Base-by-base conservation (phyloP, 2,329 filamentous ascomycete species). In the Orbilia brochopaga region DNA sequence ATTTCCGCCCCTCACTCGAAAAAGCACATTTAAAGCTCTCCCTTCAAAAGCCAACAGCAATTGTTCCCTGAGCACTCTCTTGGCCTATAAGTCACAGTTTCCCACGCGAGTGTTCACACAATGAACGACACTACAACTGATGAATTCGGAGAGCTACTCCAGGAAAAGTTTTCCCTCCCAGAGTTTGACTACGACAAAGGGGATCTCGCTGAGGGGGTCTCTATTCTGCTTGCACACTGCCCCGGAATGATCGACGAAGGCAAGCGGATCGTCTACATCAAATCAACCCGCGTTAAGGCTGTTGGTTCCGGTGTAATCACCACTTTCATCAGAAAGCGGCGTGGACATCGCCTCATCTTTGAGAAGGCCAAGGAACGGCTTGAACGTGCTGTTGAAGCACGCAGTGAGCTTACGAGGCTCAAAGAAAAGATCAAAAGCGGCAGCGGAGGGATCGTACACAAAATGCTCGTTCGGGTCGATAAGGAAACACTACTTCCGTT, bases 231-330 rank as follows among this genome's bases (percentile, higher is more conserved):
- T 11, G 2, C 15, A 3, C 19, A 24, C 13, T 2, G 21, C 10
- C 32, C 35, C 4, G 44, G 11, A 1, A 53, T 65, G 1, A 32
- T 65, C 2, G 21, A 53, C 13, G 17, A 24, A 8, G 35, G 53
- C 23, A 58, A 53, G 6, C 13, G 44, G n/a, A n/a, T 19, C 7
- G 53, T 65, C 10, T 23, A 4, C 1, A n/a, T 32, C 10, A 53
- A 53, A 50, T 65, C 62, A 1, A 58, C 32, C 17, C 62, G 62
- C 1, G 62, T 65, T 10, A 65, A 58, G 19, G 53, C 54, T 40
- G 44, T 65, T 2, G 62, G 62, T 6, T 44, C 46, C 11, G 54
- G 62, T 3, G 30, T 53, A 15, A 51, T 65, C 15, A 65, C 62
- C 1, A 52, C 30, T 37, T 58, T 40, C n/a, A 30, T 58, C 1